Evolutionary conservation across 306 rosid species (phyloP).

Genomic region (Prunus persica): DNA sequence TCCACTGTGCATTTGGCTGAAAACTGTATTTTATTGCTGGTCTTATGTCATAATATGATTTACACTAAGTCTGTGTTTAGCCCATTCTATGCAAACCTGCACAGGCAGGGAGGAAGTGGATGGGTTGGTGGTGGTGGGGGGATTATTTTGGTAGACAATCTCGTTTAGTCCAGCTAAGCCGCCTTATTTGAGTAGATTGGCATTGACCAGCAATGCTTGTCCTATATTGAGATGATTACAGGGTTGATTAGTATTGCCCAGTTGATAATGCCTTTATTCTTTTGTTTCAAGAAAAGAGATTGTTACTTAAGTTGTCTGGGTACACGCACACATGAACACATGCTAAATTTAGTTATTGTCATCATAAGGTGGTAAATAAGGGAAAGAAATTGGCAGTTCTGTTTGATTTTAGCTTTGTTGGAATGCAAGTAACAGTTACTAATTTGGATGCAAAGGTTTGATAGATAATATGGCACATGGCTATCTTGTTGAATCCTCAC

Average conservation of each 20-base stretch:
- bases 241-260: no score
- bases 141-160: no score
- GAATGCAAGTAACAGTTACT: not conserved
- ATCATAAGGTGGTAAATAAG: not conserved
- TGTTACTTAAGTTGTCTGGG: not conserved
- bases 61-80: not conserved
- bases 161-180: no score
- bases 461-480: not conserved
- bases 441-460: not conserved
- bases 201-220: no score
- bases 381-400: not conserved
- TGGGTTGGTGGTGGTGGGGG: no score
- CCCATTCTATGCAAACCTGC: not conserved
- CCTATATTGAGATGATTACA: no score
- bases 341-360: not conserved
- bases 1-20: not conserved
- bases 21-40: not conserved
- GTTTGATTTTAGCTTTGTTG: not conserved
- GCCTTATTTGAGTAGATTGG: no score
- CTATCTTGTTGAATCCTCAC: not conserved
- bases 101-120: not conserved
- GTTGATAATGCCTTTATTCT: no score
- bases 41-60: not conserved
- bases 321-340: not conserved
- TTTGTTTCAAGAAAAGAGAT: not conserved